Base-by-base conservation (phyloP, 163 green algal species). In the Volvox carteri region DNA sequence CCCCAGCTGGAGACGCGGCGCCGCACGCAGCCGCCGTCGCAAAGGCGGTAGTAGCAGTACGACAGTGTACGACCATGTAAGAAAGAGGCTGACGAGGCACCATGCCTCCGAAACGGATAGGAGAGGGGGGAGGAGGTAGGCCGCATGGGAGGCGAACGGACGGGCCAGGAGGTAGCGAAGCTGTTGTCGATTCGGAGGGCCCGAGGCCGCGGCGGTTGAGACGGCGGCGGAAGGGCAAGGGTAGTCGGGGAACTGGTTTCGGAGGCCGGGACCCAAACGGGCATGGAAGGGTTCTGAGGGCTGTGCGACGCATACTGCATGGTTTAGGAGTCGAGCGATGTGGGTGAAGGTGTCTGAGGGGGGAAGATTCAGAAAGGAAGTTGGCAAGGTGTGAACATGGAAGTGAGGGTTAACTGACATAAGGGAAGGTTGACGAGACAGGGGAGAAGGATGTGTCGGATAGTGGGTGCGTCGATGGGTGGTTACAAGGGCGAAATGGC, bases 241-340 rank as follows among this genome's bases (percentile, higher is more conserved):
- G 74, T 67, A 81, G 44, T 81, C 44, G 44, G 74, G 74, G 44
- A 81, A 81, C 74, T 81, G 74, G 18, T 25, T 4, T 14, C 28
- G 44, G 8, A 81, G 74, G 9, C 70, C 70, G 6, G 25, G 11
- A 16, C 16, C n/a, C 5, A 81, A 23, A 44, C 65, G 74, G 25
- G 44, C 74, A 44, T 81, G 74, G 44, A 81, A 81, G 23, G 46
- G 1, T 25, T 81, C 44, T 28, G n/a, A n/a, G n/a, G 74, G 74
- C 70, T 78, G 18, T 16, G 14, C 30, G 41, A 35, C 70, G 37
- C 70, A 78, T 37, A 56, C 37, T 37, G 70, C 16, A 21, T 56
- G 70, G 70, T 78, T 54, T 2, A 78, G 70, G 6, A 78, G 2
- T 16, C 39, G 37, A 30, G 70, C 37, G 5, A 78, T 14, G 39